Evolutionary conservation across 192 early-diverging fungal genomes (phyloP).

Genomic region (Backusella psychrophila): DNA sequence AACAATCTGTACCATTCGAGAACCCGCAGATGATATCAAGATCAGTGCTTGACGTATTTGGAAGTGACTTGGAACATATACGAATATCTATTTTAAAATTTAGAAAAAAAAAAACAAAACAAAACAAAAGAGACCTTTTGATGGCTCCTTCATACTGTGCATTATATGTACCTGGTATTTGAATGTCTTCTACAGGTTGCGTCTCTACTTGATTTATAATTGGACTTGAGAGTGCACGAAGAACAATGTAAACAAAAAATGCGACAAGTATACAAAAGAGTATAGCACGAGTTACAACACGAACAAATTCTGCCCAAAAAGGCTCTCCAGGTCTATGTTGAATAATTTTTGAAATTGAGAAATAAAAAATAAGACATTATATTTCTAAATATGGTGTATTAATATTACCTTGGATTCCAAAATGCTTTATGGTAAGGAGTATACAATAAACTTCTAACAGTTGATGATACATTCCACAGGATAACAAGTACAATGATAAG

Average conservation of each 20-base stretch:
- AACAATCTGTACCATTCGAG: neutral
- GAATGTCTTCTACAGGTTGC: neutral
- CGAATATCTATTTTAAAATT: neutral
- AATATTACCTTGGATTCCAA: constrained; percentile 6
- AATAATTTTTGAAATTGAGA: too few species aligned
- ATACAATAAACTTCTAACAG: neutral
- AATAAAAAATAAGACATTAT: neutral
- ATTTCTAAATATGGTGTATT: neutral
- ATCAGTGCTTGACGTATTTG: neutral
- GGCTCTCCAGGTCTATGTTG: constrained; percentile 13
- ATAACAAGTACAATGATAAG: neutral
- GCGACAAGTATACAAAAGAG: neutral
- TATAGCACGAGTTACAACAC: neutral
- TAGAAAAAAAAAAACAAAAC: neutral
- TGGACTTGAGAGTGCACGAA: neutral
- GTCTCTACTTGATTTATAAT: neutral
- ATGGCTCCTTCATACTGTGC: neutral
- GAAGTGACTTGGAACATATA: neutral
- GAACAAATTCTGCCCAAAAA: constrained; percentile 14
- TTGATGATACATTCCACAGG: neutral
- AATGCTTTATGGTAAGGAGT: neutral
- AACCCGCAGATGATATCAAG: neutral
- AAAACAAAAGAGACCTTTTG: neutral
- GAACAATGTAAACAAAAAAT: constrained; percentile 5
- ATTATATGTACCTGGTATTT: neutral